Evolutionary conservation across 2,329 filamentous ascomycete genomes (phyloP).

Genomic region (Talaromyces sp.): DNA sequence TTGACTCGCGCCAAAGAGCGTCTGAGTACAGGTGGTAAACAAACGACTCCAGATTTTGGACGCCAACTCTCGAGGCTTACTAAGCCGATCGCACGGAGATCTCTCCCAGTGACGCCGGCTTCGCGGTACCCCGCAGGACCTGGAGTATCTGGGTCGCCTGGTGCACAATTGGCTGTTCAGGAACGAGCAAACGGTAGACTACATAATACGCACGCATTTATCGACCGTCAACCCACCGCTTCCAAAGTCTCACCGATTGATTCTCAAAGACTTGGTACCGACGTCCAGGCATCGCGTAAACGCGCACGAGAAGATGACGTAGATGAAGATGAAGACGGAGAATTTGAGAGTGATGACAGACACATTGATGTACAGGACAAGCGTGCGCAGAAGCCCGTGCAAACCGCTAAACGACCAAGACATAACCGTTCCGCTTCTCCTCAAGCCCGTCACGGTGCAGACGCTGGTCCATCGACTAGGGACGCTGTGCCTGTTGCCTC

Average conservation of each 20-base stretch:
- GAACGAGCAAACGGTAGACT: background rate
- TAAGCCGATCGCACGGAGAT: slow-evolving; percentile 10
- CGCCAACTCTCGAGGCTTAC: slow-evolving; percentile 8
- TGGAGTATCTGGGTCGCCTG: background rate
- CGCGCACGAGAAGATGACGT: slow-evolving; percentile 25
- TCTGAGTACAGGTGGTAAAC: background rate
- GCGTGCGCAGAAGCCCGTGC: slow-evolving; percentile 18
- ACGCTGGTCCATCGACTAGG: background rate
- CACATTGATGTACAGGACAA: slow-evolving; percentile 10
- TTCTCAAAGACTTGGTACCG: slow-evolving; percentile 10
- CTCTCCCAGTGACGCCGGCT: slow-evolving; percentile 3
- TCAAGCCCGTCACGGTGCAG: background rate
- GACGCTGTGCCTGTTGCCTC: background rate
- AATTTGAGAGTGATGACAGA: slow-evolving; percentile 33
- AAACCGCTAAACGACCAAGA: slow-evolving; percentile 10
- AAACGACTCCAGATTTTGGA: background rate
- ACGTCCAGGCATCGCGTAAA: slow-evolving; percentile 8
- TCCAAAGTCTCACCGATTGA: slow-evolving; percentile 34
- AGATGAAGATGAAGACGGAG: slow-evolving; percentile 21
- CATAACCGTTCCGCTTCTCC: background rate
- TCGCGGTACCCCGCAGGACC: background rate
- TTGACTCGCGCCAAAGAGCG: slow-evolving; percentile 3
- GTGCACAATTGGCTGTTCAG: background rate
- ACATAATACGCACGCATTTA: slow-evolving; percentile 25
- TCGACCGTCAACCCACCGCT: slow-evolving; percentile 37